phyloP scores from a whole-genome alignment of 495 filamentous ascomycete genomes.

The Annulohypoxylon moriforme region DNA sequence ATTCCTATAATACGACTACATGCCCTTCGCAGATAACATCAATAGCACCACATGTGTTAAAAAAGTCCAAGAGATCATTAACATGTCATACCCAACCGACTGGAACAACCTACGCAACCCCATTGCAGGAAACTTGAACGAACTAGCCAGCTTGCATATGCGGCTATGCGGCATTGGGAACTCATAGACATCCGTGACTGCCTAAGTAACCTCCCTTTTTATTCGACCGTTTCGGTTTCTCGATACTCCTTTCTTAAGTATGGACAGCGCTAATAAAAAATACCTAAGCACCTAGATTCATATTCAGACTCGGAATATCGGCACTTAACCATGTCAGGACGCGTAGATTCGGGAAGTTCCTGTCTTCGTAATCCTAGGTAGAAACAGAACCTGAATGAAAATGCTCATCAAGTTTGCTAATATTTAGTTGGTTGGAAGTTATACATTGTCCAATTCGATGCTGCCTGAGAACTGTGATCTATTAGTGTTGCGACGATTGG shows the following conservation, averaged over 20 bases:
- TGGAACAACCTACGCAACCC: not conserved
- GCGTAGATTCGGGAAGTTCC: not conserved
- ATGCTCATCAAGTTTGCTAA: not conserved
- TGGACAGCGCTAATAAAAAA: not conserved
- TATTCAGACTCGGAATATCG: not conserved
- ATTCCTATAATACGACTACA: no score
- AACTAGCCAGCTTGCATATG: constrained; percentile 2
- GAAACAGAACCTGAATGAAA: not conserved
- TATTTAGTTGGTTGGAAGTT: not conserved
- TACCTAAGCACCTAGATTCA: not conserved
- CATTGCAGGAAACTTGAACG: not conserved
- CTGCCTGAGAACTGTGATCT: not conserved
- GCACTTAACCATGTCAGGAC: not conserved
- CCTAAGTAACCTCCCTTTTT: not conserved
- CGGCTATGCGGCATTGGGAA: not conserved
- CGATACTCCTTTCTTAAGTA: not conserved
- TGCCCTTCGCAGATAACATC: not conserved
- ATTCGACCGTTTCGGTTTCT: no score
- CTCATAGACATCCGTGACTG: not conserved
- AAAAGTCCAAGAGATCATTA: not conserved
- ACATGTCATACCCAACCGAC: not conserved
- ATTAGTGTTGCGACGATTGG: not conserved
- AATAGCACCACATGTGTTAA: not conserved
- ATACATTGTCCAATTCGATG: not conserved
- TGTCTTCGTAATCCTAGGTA: not conserved